Base-by-base conservation (phyloP, 345 rosid species). In the Brassica carinata region DNA sequence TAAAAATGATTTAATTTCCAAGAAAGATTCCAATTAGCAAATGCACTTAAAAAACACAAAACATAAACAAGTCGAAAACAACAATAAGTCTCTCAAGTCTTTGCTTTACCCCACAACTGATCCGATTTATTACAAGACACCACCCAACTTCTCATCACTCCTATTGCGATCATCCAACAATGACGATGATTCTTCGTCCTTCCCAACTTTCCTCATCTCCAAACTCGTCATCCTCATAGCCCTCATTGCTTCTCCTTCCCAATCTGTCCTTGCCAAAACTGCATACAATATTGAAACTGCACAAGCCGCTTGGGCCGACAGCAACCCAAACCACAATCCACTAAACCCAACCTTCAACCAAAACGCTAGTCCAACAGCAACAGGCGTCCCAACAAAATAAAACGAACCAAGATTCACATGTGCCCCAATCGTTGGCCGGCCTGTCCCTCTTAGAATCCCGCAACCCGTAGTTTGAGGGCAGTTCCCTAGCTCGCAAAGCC, bases 391-490 rank as follows among this genome's bases (percentile, higher is more conserved):
- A 55, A 95, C 96, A 0, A 90, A 86, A 88, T 95, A 95, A 73
- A 95, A 95, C 0, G 99, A 92, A 26, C 89, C 94, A 66, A 95
- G 79, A 76, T 95, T 95, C 64, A 91, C 86, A 0, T 87, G 90
- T 67, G 98, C 99, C 7, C 97, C 98, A 2, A 89, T 81, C 0
- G 87, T 89, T 0, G 99, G 98, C 66, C 99, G 75, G 0, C 96
- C 98, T 0, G 92, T 95, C 81, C 98, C 97, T 1, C 98, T 91
- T 0, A 95, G 82, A 82, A 95, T 83, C 75, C 99, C 99, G 10
- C 99, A 95, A 13, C 99, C 99, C 0, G 99, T 90, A 27, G 99
- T 95, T 61, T 95, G 99, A 1, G 99, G 99, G 72, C 97, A 95
- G 78, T 95, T 95, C 3, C 92, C 98, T 38, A 93, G 90, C 88